Base-by-base conservation (phyloP, 78 protist species). In the Trichosphaerium sp. region DNA sequence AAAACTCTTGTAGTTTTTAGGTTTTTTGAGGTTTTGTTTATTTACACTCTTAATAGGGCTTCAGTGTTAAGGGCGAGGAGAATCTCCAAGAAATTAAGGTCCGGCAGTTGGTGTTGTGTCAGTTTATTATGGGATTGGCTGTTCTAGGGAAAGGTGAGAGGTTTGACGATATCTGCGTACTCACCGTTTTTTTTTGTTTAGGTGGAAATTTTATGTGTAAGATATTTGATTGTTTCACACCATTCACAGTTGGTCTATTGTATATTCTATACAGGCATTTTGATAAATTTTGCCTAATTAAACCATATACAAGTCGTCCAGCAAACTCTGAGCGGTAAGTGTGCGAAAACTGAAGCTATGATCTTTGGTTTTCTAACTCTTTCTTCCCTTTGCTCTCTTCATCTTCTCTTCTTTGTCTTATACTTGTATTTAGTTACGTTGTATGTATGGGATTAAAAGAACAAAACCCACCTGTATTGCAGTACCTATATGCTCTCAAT, bases 241-340 rank as follows among this genome's bases (percentile, higher is more conserved):
- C 85, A 11, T 91, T 89, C 70, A 78, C 87, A 8, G 75, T 78
- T 6, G 80, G 85, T 8, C 41, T 92, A 54, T 3, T 84, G 1
- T 92, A 75, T 51, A 21, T 85, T 7, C 14, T 88, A 21, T 71
- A 29, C 61, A 38, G 10, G 12, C 63, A 58, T 25, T 92, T 90
- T 63, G 91, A 78, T 37, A 6, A 18, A 34, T 65, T 88, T 38
- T 12, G 74, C 21, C 69, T 92, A 21, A 37, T 82, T 26, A 92
- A 92, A 78, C 97, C 97, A 4, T 44, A 48, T 59, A 75, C 92
- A 6, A 66, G 87, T 39, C 80, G 97, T 28, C 97, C 95, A 4
- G 91, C 92, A 48, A 91, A 89, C 75, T 78, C 89, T 8, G 97
- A 92, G 71, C 66, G 94, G 49, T 90, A 74, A 48, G n/a, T n/a